Evolutionary conservation across 2,329 filamentous ascomycete species (phyloP).

Genomic region (Leptodontidium sp.): DNA sequence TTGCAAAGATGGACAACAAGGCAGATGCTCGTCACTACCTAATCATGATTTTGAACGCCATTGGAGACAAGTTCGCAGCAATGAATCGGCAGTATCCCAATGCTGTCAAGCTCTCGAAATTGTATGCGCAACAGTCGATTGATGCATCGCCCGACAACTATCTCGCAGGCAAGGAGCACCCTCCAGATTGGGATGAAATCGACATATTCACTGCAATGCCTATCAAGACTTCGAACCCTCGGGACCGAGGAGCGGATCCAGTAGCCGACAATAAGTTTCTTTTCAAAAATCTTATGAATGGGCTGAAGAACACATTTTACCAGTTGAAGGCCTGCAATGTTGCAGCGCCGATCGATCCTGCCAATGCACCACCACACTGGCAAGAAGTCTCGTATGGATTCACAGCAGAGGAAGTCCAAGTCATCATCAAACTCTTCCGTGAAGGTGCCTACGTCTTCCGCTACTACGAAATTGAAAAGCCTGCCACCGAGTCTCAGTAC

Average conservation of each 20-base stretch:
- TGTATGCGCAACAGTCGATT: slow-evolving; percentile 70
- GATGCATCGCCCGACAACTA: slow-evolving; percentile 79
- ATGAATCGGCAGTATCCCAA: slow-evolving; percentile 98
- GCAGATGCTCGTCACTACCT: slow-evolving; percentile 93
- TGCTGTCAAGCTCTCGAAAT: slow-evolving; percentile 88
- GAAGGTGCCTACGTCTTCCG: slow-evolving; percentile 96
- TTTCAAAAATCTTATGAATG: slow-evolving; percentile 95
- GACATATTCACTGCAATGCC: slow-evolving; percentile 97
- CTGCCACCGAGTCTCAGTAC: slow-evolving; percentile 74
- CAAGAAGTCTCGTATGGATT: slow-evolving; percentile 95
- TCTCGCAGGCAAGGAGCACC: slow-evolving; percentile 79
- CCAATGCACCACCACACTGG: slow-evolving; percentile 88
- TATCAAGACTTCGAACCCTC: slow-evolving; percentile 92
- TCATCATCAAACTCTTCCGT: slow-evolving; percentile 96
- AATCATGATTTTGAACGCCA: slow-evolving; percentile 97
- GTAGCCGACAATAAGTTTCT: slow-evolving; percentile 97
- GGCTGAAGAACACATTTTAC: slow-evolving; percentile 95
- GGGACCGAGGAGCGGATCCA: slow-evolving; percentile 87
- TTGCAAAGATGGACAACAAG: slow-evolving; percentile 92
- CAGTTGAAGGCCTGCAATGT: slow-evolving; percentile 92
- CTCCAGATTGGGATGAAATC: slow-evolving; percentile 96
- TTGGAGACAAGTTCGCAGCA: slow-evolving; percentile 95
- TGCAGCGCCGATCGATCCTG: slow-evolving; percentile 73
- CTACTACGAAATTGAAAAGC: slow-evolving; percentile 92
- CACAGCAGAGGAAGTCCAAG: slow-evolving; percentile 94